phyloP scores from a whole-genome alignment of 768 basidiomycete genomes.

The Kwoniella mangroviensis region DNA sequence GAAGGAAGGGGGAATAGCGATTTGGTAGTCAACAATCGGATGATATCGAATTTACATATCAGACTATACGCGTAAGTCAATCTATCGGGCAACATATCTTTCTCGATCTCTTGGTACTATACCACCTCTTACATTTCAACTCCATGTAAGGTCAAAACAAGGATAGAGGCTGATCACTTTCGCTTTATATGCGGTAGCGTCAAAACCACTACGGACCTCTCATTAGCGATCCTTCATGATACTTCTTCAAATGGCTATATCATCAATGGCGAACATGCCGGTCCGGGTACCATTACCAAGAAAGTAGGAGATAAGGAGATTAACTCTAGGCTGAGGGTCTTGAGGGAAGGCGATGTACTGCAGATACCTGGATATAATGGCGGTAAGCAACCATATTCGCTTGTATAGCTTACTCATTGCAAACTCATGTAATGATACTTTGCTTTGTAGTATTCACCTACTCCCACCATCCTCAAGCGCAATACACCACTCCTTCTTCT shows the following conservation, averaged over 20 bases:
- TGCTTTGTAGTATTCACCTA: too few relatives aligned
- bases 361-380: constrained; percentile 13
- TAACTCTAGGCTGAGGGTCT: constrained; percentile 14
- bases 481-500: background rate
- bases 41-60: constrained; percentile 32
- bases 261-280: constrained; percentile 28
- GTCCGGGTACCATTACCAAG: background rate
- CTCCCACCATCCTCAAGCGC: constrained; percentile 4
- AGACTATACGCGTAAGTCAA: constrained; percentile 17
- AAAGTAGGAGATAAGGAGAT: constrained; percentile 7
- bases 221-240: constrained; percentile 35
- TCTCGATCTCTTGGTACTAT: background rate
- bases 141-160: too few relatives aligned
- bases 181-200: background rate
- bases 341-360: constrained; percentile 31
- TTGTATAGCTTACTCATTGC: constrained; percentile 7
- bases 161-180: background rate
- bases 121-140: too few relatives aligned
- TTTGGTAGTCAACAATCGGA: constrained; percentile 16
- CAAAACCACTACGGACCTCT: constrained; percentile 22
- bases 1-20: constrained; percentile 13
- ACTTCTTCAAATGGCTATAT: constrained; percentile 34
- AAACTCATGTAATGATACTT: background rate
- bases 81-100: too few relatives aligned
- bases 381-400: constrained; percentile 15